Evolutionary conservation across 1,139 yeast species (phyloP).

Genomic region (Meyerozyma smithsonii): DNA sequence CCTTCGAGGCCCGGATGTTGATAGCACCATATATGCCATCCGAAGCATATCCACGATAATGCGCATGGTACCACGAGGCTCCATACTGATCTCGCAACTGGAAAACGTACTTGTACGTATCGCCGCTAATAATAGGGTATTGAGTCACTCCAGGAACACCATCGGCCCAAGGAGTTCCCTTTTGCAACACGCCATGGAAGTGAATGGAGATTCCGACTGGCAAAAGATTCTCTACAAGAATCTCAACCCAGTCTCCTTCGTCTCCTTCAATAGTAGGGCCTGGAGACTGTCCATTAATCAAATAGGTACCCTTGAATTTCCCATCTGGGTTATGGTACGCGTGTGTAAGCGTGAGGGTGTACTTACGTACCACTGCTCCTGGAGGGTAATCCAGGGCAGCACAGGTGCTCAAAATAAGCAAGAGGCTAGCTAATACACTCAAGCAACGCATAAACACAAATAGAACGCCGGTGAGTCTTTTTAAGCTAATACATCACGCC

Average conservation of each 20-base stretch:
- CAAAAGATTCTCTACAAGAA: conserved; percentile 22
- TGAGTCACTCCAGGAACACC: conserved; percentile 45
- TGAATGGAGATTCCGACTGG: conserved; percentile 37
- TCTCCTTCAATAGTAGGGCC: conserved; percentile 33
- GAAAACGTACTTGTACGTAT: conserved; percentile 32
- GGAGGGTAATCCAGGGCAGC: conserved; percentile 5
- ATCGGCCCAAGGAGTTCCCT: conserved; percentile 33
- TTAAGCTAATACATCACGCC: not conserved
- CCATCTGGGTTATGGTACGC: conserved; percentile 17
- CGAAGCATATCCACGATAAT: conserved; percentile 42
- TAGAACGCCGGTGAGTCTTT: not conserved
- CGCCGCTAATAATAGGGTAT: conserved; percentile 32
- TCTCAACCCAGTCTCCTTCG: conserved; percentile 30
- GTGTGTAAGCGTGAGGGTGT: conserved; percentile 12
- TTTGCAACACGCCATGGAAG: conserved; percentile 44
- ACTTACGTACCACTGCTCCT: conserved; percentile 7
- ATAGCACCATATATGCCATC: conserved; percentile 45
- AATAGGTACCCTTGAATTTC: conserved; percentile 14
- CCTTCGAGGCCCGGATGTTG: conserved; percentile 20
- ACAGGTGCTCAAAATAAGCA: not conserved
- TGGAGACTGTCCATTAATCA: conserved; percentile 33
- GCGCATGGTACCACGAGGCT: conserved; percentile 51
- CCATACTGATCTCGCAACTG: conserved; percentile 38
- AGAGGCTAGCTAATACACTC: not conserved
- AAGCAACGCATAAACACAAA: not conserved